These are phyloP conservation scores for Clonostachys solani DNA, from an alignment of 2,329 filamentous ascomycete species.

Conservation along the genomic window DNA sequence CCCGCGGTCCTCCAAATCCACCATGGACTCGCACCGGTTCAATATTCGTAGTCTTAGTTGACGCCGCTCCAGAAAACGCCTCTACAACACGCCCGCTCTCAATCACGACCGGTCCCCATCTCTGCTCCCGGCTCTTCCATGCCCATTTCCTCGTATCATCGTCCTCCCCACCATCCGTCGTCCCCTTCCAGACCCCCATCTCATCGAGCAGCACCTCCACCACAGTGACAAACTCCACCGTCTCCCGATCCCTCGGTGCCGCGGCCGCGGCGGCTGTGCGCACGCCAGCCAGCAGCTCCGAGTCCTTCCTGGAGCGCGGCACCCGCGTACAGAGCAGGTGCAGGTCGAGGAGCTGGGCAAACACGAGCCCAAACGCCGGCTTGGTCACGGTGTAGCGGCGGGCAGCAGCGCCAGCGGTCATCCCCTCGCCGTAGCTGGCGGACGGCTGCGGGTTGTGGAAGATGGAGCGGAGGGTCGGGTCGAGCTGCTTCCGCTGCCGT, in stretches of 20 bases:
- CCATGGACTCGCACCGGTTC: constrained; percentile 16
- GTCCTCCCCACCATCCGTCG: constrained; percentile 3
- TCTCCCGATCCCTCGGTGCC: constrained; percentile 6
- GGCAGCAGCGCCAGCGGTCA: constrained; percentile 1
- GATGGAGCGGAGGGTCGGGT: constrained; percentile 44
- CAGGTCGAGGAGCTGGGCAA: constrained; percentile 48
- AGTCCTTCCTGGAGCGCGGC: constrained; percentile 32
- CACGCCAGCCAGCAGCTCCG: constrained; percentile 20
- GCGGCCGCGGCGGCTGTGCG: constrained; percentile 1
- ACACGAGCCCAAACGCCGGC: constrained; percentile 49
- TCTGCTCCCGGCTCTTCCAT: constrained; percentile 38
- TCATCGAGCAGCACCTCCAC: constrained; percentile 50
- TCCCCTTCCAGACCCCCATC: constrained; percentile 36
- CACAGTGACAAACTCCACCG: constrained; percentile 27
- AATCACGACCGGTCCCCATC: constrained; percentile 46
- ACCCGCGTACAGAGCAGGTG: constrained; percentile 47
- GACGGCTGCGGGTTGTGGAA: constrained; percentile 30
- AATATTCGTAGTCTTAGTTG: constrained; percentile 3
- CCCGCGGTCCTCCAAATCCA: constrained; percentile 26
- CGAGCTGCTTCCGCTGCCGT: constrained; percentile 13
- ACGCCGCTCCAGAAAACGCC: constrained; percentile 21
- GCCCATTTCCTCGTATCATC: constrained; percentile 6
- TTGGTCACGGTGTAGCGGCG: constrained; percentile 27
- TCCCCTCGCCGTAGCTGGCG: background rate
- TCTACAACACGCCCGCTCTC: constrained; percentile 29